Evolutionary conservation across 768 basidiomycete genomes (phyloP).

Genomic region (Tricholoma furcatifolium): DNA sequence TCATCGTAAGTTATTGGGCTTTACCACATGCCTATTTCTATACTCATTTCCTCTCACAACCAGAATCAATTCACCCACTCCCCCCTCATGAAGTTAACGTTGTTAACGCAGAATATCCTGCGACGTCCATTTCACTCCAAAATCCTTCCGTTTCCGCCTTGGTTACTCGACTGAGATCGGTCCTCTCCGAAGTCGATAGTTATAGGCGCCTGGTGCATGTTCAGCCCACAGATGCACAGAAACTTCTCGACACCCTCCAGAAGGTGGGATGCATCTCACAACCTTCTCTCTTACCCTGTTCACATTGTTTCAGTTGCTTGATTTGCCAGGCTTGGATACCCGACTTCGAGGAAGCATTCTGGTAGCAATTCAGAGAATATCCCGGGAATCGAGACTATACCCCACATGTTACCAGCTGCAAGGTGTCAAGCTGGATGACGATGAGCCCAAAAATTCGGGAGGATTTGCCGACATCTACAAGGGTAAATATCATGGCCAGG

Average conservation of each 20-base stretch:
- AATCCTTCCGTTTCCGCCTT: neutral
- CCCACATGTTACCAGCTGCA: neutral
- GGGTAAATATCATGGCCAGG: neutral
- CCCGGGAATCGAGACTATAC: neutral
- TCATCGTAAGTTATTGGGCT: too few relatives aligned
- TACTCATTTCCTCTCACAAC: too few relatives aligned
- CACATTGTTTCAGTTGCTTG: neutral
- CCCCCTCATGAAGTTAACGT: too few relatives aligned
- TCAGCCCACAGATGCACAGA: neutral
- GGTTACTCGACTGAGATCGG: neutral
- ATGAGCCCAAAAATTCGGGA: neutral
- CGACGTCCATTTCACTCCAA: too few relatives aligned
- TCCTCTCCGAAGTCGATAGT: neutral
- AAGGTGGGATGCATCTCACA: neutral
- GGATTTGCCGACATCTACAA: conserved; percentile 4
- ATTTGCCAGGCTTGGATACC: neutral
- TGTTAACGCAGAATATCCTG: too few relatives aligned
- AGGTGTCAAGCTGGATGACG: neutral
- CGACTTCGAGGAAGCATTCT: neutral
- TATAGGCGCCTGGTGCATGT: neutral
- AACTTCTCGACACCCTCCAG: neutral
- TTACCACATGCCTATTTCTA: too few relatives aligned
- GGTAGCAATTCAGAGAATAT: conserved; percentile 1
- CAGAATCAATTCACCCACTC: too few relatives aligned
- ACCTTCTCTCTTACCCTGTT: neutral